Conservation (phyloP, 2,329 filamentous ascomycete genomes). For the Cryoendolithus antarcticus region DNA sequence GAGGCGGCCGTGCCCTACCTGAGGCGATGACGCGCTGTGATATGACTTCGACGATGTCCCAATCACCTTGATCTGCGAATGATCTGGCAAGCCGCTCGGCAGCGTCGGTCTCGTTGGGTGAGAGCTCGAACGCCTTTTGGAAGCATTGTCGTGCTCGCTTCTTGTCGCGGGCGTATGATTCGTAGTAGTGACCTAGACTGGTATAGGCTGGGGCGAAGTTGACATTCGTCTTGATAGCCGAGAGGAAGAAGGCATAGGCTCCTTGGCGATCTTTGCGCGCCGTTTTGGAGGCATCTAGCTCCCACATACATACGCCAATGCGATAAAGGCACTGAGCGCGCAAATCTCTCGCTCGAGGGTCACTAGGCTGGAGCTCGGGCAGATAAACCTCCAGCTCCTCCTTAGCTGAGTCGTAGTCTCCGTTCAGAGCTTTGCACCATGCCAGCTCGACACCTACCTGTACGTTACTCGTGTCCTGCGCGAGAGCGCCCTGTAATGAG, state of each 20-base stretch:
- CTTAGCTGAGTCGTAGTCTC: constrained; percentile 57
- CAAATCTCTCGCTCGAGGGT: constrained; percentile 53
- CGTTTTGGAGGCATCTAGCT: constrained; percentile 58
- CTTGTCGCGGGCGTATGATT: constrained; percentile 79
- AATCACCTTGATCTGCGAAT: constrained; percentile 84
- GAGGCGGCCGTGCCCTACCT: constrained; percentile 79
- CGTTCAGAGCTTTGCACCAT: constrained; percentile 80
- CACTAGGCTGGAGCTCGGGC: constrained; percentile 49
- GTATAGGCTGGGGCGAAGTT: constrained; percentile 87
- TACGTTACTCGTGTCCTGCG: constrained; percentile 60
- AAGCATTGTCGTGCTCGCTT: constrained; percentile 80
- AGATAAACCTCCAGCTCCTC: constrained; percentile 60
- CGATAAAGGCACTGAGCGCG: constrained; percentile 77
- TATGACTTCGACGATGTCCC: constrained; percentile 91
- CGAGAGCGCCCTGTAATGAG: constrained; percentile 64
- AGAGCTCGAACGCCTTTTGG: constrained; percentile 90
- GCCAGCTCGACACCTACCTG: constrained; percentile 76
- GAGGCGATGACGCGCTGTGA: constrained; percentile 85
- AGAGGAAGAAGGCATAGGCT: constrained; percentile 73
- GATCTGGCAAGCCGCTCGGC: constrained; percentile 75
- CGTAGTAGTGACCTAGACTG: constrained; percentile 78
- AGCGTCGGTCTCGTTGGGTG: constrained; percentile 70
- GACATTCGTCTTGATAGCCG: constrained; percentile 72
- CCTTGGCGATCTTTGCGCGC: constrained; percentile 70
- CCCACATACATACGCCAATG: constrained; percentile 78